phyloP scores from a whole-genome alignment of 306 rosid species.

The Prunus armeniaca region DNA sequence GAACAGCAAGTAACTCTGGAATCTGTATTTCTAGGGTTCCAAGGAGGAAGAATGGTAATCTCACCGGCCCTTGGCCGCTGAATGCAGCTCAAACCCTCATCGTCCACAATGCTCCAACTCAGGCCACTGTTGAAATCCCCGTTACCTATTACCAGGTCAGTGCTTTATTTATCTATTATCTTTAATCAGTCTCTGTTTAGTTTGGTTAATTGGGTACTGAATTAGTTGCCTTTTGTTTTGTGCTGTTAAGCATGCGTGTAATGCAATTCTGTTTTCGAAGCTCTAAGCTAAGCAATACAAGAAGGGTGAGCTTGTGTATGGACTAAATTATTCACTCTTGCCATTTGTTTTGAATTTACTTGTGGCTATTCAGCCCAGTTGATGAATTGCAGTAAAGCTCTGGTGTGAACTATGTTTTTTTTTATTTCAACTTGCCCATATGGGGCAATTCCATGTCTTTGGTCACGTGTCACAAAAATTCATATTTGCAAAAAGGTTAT shows the following conservation, averaged over 20 bases:
- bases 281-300: too few species aligned
- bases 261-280: too few species aligned
- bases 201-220: background rate
- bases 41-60: conserved; percentile 23
- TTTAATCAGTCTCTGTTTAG: background rate
- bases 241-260: too few species aligned
- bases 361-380: background rate
- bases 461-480: background rate
- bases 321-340: background rate
- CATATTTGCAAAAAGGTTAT: background rate
- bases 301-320: too few species aligned
- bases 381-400: background rate
- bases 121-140: conserved; percentile 56
- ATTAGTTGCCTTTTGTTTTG: background rate
- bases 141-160: conserved; percentile 80
- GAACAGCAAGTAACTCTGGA: conserved; percentile 5
- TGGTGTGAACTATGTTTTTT: background rate
- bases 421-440: background rate
- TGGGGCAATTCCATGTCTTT: background rate
- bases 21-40: conserved; percentile 33
- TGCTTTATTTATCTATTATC: background rate
- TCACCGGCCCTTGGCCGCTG: conserved; percentile 47
- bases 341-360: background rate
- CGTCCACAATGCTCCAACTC: conserved; percentile 30
- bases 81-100: conserved; percentile 46